Evolutionary conservation across 2,329 filamentous ascomycete species (phyloP).

Genomic region (Graphium sp.): DNA sequence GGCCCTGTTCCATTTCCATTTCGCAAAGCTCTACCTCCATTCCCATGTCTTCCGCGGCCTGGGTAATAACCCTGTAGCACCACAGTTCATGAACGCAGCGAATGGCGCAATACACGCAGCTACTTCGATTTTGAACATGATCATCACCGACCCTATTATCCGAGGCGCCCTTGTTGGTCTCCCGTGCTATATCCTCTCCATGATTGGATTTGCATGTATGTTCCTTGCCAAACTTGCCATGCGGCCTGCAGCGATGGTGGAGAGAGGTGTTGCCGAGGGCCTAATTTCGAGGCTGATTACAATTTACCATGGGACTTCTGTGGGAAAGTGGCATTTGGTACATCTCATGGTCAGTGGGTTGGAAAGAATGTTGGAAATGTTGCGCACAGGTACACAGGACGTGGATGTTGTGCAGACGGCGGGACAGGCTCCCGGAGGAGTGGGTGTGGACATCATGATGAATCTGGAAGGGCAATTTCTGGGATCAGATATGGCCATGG

Average conservation of each 20-base stretch:
- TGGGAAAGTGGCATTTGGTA: conserved; percentile 25
- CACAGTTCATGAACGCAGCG: conserved; percentile 16
- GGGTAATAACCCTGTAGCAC: conserved; percentile 14
- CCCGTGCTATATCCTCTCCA: conserved; percentile 32
- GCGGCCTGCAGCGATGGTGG: conserved; percentile 19
- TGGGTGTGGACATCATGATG: neutral
- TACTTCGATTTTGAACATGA: conserved; percentile 23
- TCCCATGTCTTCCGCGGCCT: conserved; percentile 22
- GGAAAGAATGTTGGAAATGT: conserved; percentile 18
- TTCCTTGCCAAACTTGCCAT: conserved; percentile 29
- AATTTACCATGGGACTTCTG: conserved; percentile 20
- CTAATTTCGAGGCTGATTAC: conserved; percentile 18
- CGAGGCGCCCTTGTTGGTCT: conserved; percentile 22
- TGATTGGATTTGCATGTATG: conserved; percentile 34
- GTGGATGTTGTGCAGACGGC: neutral
- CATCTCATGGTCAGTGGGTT: conserved; percentile 26
- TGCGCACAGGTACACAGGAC: conserved; percentile 2
- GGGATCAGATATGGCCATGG: neutral
- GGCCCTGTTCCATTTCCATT: conserved; percentile 21
- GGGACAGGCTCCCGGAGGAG: neutral
- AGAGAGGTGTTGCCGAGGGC: conserved; percentile 17
- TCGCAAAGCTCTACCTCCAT: conserved; percentile 22
- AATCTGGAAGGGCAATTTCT: neutral
- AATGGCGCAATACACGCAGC: conserved; percentile 18
- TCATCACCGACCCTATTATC: conserved; percentile 23